Evolutionary conservation across 331 rosid genomes (phyloP), one percentile per base, ranked within the genome.

Genomic region (Malus hybrid): DNA sequence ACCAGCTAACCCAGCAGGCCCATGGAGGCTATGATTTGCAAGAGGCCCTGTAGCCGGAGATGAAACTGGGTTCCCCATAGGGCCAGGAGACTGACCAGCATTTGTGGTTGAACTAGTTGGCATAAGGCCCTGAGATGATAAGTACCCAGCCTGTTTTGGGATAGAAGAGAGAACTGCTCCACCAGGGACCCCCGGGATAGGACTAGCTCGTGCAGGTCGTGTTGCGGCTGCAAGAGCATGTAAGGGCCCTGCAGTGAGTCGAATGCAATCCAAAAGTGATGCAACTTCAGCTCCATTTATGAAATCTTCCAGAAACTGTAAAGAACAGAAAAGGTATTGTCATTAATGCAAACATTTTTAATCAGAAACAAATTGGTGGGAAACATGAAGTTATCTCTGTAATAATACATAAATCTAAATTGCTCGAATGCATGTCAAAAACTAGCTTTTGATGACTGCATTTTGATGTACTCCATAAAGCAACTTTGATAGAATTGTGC

Each of bases 241-340:
- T 70, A 95, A 91, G 64, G 99, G 99, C 59, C 99, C 98, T 6
- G 98, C 96, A 74, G 99, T 95, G 54, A 95, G 97, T 82, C 98
- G 98, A 86, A 95, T 95, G 85, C 99, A 95, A 79, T 92, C 99
- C 88, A 95, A 84, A 71, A 95, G 97, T 3, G 98, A 88, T 65
- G 97, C 92, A 79, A 95, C 98, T 87, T 95, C 99, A 80, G 91
- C 97, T 85, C 99, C 99, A 66, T 95, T 95, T 79, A 95, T 92
- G 75, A 95, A 95, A 77, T 95, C 99, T 88, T 95, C 99, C 78
- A 95, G 85, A 82, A 95, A 92, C 99, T 95, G 98, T 31, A 61
- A 61, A 85, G 13, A 62, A 63, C 48, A 80, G 52, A 76, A 78
- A 76, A 77, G 73, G 46, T 27, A 75, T 67, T 19, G 50, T 55